Base-by-base conservation (phyloP, 2,329 filamentous ascomycete genomes). In the Conoideocrella luteorostrata region DNA sequence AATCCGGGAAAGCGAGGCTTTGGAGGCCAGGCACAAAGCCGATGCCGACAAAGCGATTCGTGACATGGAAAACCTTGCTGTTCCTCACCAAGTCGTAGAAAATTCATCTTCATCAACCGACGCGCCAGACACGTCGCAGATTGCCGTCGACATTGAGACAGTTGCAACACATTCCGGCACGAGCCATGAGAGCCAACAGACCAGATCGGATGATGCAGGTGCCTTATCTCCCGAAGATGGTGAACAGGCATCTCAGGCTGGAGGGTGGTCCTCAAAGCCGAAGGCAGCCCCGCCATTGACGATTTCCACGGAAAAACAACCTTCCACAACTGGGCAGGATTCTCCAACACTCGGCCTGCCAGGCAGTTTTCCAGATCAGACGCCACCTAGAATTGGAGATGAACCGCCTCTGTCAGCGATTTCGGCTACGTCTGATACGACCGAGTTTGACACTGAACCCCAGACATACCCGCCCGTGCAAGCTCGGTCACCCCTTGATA, bases 381-480 rank as follows among this genome's bases (percentile, higher is more conserved):
- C 55, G 20, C 64, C 65, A 36, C 56, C 61, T 2, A 50, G 60
- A 9, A 63, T 65, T 17, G 56, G 61, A 11, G 72, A 79, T 23
- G 68, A 76, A 34, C 64, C 67, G 24, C 80, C 79, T 2, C 62
- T 62, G 24, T 84, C 82, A 13, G 76, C 81, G 3, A 57, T 78
- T 12, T 85, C 84, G 5, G 66, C 65, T 37, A 66, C 65, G 5
- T 82, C 80, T n/a, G 72, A 72, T 33, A 74, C 74, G 7, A 88
- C 84, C 0, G 81, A 86, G 53, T 86, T 88, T 52, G 86, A 89
- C 51, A 74, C 71, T n/a, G 84, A 88, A 52, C 73, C 80, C 18
- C 84, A 88, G 57, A 77, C 74, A 2, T 76, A 80, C 36, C 65
- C 73, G 1, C 65, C 71, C 1, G 53, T 67, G 13, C 66, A 63